Evolutionary conservation across 495 filamentous ascomycete genomes (phyloP).

Genomic region (Aspergillus incahuasiensis): DNA sequence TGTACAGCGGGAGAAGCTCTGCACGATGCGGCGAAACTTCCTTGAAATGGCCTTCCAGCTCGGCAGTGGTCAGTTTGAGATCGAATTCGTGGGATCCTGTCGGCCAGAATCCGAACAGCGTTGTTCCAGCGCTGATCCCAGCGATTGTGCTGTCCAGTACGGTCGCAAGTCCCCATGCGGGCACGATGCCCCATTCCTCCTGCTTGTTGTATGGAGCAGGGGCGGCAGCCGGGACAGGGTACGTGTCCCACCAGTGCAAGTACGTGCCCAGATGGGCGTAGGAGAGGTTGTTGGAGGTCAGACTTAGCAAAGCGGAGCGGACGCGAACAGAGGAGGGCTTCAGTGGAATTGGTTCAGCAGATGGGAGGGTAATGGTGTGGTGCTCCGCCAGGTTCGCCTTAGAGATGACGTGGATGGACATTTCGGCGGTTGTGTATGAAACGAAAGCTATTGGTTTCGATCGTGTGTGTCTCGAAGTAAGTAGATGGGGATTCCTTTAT

Average conservation of each 20-base stretch:
- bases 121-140: conserved; percentile 17
- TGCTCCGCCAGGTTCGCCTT: conserved; percentile 24
- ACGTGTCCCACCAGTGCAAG: conserved; percentile 43
- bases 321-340: conserved; percentile 35
- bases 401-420: conserved; percentile 23
- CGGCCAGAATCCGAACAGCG: conserved; percentile 37
- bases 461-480: no score
- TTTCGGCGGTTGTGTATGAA: neutral
- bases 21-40: conserved; percentile 42
- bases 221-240: conserved; percentile 30
- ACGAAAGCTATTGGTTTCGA: no score
- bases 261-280: conserved; percentile 50
- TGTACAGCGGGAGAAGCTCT: conserved; percentile 44
- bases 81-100: conserved; percentile 9
- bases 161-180: conserved; percentile 52
- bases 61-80: conserved; percentile 13
- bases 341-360: neutral
- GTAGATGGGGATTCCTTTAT: no score
- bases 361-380: conserved; percentile 11
- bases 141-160: conserved; percentile 44
- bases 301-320: conserved; percentile 36
- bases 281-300: conserved; percentile 53
- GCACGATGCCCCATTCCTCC: conserved; percentile 46
- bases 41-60: conserved; percentile 22
- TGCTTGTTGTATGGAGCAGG: conserved; percentile 51